Evolutionary conservation across 257 asterid species (phyloP), one percentile per base, ranked within the genome.

Genomic region (Mitragyna speciosa): DNA sequence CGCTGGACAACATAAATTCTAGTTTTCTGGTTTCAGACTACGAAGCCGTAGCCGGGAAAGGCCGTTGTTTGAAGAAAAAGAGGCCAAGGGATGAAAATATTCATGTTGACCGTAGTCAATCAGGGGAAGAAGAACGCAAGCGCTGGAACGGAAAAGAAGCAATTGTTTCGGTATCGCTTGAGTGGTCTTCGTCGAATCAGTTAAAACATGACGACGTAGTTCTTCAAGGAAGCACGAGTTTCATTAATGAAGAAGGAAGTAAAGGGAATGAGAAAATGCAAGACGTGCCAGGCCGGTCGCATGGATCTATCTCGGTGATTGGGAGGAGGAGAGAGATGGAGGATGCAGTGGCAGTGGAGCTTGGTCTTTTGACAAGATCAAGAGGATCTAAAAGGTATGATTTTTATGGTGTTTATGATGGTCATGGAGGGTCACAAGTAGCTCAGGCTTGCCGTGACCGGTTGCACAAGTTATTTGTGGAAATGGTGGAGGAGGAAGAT

Each of bases 291-390:
- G 73, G 82, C 72, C 31, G 17, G 76, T 71, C 86, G 11, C 87
- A 87, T 67, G 95, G 97, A 1, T 76, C 69, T 75, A 74, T 84
- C 8, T 88, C 97, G 48, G 76, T 86, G 6, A 89, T 90, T 36
- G 97, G 98, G 6, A 82, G 93, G 48, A 77, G 98, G 83, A 84
- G 91, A 16, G 92, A 88, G 69, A 93, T 92, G 96, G 98, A 93
- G 89, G 98, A 93, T 26, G 93, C 89, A 63, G 89, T 89, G 78
- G 85, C 90, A 51, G 86, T 76, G 82, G 88, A 90, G 56, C 56
- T 83, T 14, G 89, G 85, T 28, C 81, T 87, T n/a, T n/a, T 89
- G 84, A 76, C 33, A 10, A 82, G 31, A 45, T 45, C 49, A 45
- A 8, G 49, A 67, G 93, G 88, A 19, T 74, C 79, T 7, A 83